phyloP scores from a whole-genome alignment of 2,329 filamentous ascomycete species.

The Nemania serpens region DNA sequence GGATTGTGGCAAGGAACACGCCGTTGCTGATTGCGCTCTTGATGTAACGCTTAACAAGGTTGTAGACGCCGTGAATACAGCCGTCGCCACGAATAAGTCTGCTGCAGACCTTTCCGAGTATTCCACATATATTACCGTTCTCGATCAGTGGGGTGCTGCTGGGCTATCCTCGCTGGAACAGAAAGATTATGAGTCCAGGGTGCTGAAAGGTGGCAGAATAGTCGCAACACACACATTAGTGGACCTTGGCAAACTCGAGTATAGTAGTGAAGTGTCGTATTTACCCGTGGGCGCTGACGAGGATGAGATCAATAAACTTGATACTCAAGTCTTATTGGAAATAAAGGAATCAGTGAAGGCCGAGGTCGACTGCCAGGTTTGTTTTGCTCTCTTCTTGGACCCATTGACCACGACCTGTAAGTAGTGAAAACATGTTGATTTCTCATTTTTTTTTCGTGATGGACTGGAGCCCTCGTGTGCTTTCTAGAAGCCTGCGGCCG shows the following conservation, averaged over 20 bases:
- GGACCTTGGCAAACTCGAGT: constrained; percentile 41
- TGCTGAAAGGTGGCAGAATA: constrained; percentile 62
- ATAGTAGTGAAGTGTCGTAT: constrained; percentile 40
- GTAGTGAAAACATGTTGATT: too few relatives aligned
- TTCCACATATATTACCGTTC: constrained; percentile 46
- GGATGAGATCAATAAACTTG: constrained; percentile 44
- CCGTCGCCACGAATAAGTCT: constrained; percentile 51
- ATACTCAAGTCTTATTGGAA: constrained; percentile 56
- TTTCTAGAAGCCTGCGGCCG: too few relatives aligned
- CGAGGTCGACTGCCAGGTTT: constrained; percentile 88
- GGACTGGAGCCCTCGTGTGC: too few relatives aligned
- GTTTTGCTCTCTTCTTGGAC: constrained; percentile 79
- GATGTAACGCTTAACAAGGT: constrained; percentile 79
- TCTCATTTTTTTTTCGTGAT: too few relatives aligned
- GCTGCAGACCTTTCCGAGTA: constrained; percentile 43
- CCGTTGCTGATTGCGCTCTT: constrained; percentile 73
- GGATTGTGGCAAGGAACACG: constrained; percentile 72
- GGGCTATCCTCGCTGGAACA: constrained; percentile 48
- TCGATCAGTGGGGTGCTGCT: constrained; percentile 48
- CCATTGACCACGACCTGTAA: constrained; percentile 83
- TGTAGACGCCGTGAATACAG: constrained; percentile 62
- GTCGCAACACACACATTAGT: constrained; percentile 70
- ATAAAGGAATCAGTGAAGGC: constrained; percentile 65
- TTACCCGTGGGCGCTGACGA: constrained; percentile 38
- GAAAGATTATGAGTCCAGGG: constrained; percentile 39